Conservation (phyloP, 2,329 filamentous ascomycete genomes). For the Fusarium sambucinum region DNA sequence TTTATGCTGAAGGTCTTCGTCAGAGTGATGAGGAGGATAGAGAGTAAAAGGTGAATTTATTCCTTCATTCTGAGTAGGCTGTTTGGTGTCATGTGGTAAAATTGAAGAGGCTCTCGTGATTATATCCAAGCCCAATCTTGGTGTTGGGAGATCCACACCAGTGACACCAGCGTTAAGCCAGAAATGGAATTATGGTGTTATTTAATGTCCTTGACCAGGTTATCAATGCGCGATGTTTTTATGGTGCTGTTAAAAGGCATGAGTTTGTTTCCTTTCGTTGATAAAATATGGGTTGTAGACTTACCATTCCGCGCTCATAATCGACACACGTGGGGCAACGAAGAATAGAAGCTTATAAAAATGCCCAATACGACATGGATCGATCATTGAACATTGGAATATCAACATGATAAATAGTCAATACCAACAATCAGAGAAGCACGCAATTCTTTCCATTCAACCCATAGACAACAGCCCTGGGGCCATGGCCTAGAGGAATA, state of each 20-base stretch:
- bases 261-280: neutral
- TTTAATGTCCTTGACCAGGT: neutral
- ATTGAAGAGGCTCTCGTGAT: slow-evolving; percentile 37
- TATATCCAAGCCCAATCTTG: slow-evolving; percentile 25
- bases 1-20: fast-evolving
- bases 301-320: neutral
- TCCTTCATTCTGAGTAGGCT: neutral
- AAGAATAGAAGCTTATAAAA: neutral
- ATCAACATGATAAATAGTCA: too few relatives aligned
- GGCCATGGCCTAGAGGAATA: too few relatives aligned
- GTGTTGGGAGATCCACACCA: slow-evolving; percentile 27
- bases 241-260: neutral
- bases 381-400: too few relatives aligned
- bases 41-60: too few relatives aligned
- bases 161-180: slow-evolving; percentile 29
- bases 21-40: neutral
- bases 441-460: too few relatives aligned
- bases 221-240: neutral
- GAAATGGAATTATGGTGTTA: slow-evolving; percentile 6
- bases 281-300: neutral
- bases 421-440: too few relatives aligned
- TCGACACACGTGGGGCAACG: neutral
- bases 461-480: too few relatives aligned
- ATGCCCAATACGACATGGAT: too few relatives aligned
- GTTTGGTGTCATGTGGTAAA: slow-evolving; percentile 34